Percentiles rank a stretch among this genome's conserved stretches.
Conservation (phyloP, 1,139 yeast genomes). For the Blastobotrys apis region DNA sequence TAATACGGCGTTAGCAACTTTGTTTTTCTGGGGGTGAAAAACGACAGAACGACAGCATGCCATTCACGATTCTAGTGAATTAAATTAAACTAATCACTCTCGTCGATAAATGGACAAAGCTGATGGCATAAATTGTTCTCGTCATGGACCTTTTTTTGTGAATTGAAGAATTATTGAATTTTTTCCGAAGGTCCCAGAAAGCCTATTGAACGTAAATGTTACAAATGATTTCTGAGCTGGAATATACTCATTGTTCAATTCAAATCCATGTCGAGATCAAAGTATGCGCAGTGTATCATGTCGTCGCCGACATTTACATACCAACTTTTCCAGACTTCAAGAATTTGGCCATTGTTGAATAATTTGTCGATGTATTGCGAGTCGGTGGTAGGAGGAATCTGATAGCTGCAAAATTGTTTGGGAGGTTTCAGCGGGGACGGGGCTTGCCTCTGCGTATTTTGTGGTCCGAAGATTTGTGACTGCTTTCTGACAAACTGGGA, state of each 20-base stretch:
- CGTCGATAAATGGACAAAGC: conserved; percentile 4
- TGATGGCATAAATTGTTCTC: conserved; percentile 11
- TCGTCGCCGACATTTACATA: conserved; percentile 47
- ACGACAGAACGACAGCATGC: conserved; percentile 9
- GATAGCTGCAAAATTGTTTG: conserved; percentile 6
- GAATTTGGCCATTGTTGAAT: conserved; percentile 63
- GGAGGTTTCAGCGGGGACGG: background rate
- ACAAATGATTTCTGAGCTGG: no score
- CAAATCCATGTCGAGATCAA: conserved; percentile 19
- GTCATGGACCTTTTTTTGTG: conserved; percentile 1
- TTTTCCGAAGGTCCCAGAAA: no score
- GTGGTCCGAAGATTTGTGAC: no score
- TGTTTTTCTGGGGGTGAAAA: background rate
- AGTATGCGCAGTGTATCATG: conserved; percentile 9
- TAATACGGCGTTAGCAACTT: conserved; percentile 4
- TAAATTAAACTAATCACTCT: background rate
- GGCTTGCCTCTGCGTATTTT: no score
- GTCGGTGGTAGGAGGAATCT: conserved; percentile 1
- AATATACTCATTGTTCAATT: no score
- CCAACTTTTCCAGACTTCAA: conserved; percentile 99
- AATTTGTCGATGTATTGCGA: conserved; percentile 1
- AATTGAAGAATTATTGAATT: background rate
- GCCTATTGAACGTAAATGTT: no score
- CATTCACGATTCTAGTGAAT: conserved; percentile 1
- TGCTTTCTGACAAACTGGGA: no score